phyloP scores from a whole-genome alignment of 1,284 basidiomycete species.

The Ceratobasidium sp. region DNA sequence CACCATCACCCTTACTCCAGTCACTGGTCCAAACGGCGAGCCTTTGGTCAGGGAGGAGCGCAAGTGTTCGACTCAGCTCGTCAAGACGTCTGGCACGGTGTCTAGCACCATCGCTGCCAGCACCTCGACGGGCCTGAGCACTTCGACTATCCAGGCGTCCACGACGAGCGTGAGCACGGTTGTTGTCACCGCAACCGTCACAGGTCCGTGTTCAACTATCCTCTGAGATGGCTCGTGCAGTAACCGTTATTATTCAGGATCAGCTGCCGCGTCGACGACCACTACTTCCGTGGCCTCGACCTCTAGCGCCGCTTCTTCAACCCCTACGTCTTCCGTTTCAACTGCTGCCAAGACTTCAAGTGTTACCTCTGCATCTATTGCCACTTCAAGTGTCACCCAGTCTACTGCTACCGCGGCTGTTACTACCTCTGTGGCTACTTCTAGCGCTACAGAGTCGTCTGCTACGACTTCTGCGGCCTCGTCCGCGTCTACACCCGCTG shows the following conservation, averaged over 20 bases:
- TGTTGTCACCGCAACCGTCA: slow-evolving; percentile 36
- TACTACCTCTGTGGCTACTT: slow-evolving; percentile 45
- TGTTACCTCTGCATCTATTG: neutral
- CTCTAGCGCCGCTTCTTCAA: neutral
- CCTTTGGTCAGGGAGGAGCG: slow-evolving; percentile 66
- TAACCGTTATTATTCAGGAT: slow-evolving; percentile 7
- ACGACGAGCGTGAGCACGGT: slow-evolving; percentile 34
- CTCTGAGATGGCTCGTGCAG: neutral
- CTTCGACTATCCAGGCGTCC: slow-evolving; percentile 14
- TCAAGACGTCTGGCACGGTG: slow-evolving; percentile 14
- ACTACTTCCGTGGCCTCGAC: slow-evolving; percentile 26
- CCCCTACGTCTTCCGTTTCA: neutral
- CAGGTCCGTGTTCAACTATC: slow-evolving; percentile 18
- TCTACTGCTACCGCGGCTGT: slow-evolving; percentile 32
- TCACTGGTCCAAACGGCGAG: slow-evolving; percentile 61
- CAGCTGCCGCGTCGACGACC: slow-evolving; percentile 34
- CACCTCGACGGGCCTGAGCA: slow-evolving; percentile 36
- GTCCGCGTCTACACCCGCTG: slow-evolving; percentile 39
- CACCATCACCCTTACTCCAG: slow-evolving; percentile 68
- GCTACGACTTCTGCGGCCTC: slow-evolving; percentile 44
- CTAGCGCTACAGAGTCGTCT: slow-evolving; percentile 42
- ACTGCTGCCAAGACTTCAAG: neutral
- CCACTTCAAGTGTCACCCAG: slow-evolving; percentile 26
- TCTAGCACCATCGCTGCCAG: slow-evolving; percentile 1
- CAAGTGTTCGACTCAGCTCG: slow-evolving; percentile 62